Evolutionary conservation across 306 rosid species (phyloP).

Genomic region (Lathyrus sativus): DNA sequence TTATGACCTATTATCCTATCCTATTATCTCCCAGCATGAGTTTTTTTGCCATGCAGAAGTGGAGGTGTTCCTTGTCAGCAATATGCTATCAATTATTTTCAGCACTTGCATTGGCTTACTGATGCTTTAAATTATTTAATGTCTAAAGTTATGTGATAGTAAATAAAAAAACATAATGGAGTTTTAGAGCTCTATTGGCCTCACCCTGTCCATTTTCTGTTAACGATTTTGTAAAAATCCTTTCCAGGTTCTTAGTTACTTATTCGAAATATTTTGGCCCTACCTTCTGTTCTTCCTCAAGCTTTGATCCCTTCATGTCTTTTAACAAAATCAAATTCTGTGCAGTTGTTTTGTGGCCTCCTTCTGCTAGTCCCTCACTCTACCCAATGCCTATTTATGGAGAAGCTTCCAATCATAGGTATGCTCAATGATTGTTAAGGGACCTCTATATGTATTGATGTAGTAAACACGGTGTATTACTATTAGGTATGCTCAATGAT

Average conservation of each 20-base stretch:
- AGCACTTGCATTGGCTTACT: neutral
- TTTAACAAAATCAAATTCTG: constrained; percentile 37
- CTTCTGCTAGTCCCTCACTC: constrained; percentile 77
- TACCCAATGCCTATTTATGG: constrained; percentile 90
- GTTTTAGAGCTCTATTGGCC: constrained; percentile 28
- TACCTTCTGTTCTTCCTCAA: constrained; percentile 14
- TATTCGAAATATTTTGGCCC: neutral
- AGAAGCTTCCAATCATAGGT: constrained; percentile 98
- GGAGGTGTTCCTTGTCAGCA: constrained; percentile 16
- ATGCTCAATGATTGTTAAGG: constrained; percentile 27
- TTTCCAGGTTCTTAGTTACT: constrained; percentile 19
- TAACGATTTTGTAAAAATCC: constrained; percentile 20
- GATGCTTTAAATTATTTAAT: constrained; percentile 27
- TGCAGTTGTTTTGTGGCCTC: constrained; percentile 93
- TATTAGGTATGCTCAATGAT: constrained; percentile 12
- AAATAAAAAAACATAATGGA: neutral
- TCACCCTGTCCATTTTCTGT: constrained; percentile 10
- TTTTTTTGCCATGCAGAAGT: neutral
- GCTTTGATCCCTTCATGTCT: constrained; percentile 6
- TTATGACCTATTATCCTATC: constrained; percentile 2
- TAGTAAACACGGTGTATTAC: constrained; percentile 5
- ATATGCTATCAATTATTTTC: constrained; percentile 32
- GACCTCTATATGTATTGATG: constrained; percentile 23
- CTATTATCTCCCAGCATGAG: constrained; percentile 1
- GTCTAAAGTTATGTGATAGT: constrained; percentile 4